Evolutionary conservation across 1,284 basidiomycete genomes (phyloP), one percentile per base, ranked within the genome.

Genomic region (Microbotryum silenes-acaulis): DNA sequence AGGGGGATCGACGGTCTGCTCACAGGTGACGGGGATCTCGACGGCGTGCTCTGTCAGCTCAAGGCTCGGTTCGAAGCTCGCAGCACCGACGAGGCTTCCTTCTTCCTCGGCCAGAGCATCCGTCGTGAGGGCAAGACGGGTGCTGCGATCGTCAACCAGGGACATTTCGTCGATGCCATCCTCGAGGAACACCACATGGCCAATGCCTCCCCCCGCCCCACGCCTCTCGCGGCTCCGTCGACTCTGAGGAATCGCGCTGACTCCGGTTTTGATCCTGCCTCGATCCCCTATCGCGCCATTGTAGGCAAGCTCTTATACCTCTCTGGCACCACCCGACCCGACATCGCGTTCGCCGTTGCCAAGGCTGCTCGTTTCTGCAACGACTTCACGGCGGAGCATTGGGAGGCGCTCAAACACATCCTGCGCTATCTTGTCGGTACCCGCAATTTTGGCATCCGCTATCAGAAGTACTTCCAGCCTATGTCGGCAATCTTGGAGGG

Each of bases 351-450:
- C 59, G 73, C 79, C 2, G 75, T 80, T 7, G 67, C 71, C 25
- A 61, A 73, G 20, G 72, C 81, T 0, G 68, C 71, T 2, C 74
- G 75, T 59, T 80, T 57, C 56, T 53, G 59, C 49, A 49, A 18
- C 16, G 46, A 46, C 58, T 75, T 75, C 55, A 72, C 73, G 7
- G 59, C 42, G 9, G 62, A 56, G 0, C 80, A 81, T 64, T 79
- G 76, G 75, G 71, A 72, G 2, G 76, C 77, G 0, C 75, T 75
- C 1, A 75, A 77, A 14, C 72, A 73, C 5, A 72, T 80, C 4
- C 69, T 81, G 0, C 72, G 73, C 0, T 82, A 82, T 64, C 73
- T 82, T 1, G 74, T 75, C 20, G 76, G 87, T 73, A 89, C 80
- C 0, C 51, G 66, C 8, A 51, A 72, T 16, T 55, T 74, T 16